Evolutionary conservation across 345 rosid genomes (phyloP).

Genomic region (Populus tremula): DNA sequence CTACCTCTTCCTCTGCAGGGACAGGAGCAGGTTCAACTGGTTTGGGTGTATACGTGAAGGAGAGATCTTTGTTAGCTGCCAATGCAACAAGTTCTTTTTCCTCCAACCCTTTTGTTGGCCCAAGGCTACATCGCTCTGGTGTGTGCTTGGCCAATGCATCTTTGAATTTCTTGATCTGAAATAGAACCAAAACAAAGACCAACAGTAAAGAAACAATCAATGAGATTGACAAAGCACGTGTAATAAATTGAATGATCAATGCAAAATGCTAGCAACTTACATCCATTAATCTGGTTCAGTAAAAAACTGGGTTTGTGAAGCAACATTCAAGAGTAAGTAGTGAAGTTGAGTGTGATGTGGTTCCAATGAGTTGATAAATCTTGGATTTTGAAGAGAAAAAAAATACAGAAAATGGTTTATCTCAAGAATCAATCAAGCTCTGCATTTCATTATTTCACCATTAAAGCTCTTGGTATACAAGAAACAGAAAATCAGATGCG

Average conservation of each 20-base stretch:
- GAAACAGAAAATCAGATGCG: neutral
- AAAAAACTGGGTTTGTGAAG: neutral
- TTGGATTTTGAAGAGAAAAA: neutral
- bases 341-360: neutral
- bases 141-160: constrained; percentile 84
- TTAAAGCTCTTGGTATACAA: neutral
- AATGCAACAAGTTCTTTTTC: constrained; percentile 87
- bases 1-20: constrained; percentile 27
- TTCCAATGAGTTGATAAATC: neutral
- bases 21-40: constrained; percentile 30
- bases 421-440: neutral
- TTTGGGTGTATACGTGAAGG: constrained; percentile 63
- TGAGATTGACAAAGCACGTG: neutral
- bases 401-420: neutral
- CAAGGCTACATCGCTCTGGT: constrained; percentile 75
- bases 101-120: constrained; percentile 78
- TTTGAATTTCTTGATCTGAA: constrained; percentile 85
- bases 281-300: neutral
- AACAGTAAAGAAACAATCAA: neutral
- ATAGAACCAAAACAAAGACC: neutral
- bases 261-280: neutral
- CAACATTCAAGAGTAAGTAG: no score
- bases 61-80: constrained; percentile 76
- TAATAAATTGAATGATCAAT: neutral
- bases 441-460: neutral